These are phyloP conservation scores for Ogataea salicorniae DNA, from an alignment of 805 yeast species.

Conservation along the genomic window DNA sequence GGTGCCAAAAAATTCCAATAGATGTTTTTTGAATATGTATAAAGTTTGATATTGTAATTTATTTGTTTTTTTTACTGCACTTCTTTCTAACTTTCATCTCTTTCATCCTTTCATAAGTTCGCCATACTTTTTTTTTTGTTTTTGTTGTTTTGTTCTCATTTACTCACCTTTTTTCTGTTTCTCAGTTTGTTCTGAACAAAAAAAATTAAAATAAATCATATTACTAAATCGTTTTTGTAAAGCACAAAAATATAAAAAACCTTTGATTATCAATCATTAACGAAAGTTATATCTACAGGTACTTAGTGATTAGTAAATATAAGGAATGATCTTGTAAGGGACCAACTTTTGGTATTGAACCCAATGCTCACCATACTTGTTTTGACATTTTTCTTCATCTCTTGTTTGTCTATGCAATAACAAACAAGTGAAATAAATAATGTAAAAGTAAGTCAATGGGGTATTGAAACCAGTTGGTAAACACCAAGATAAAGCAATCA, in stretches of 20 bases:
- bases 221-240: too few relatives aligned
- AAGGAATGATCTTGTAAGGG: slow-evolving; percentile 89
- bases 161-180: background rate
- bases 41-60: background rate
- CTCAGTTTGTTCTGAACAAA: too few relatives aligned
- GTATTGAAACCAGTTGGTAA: slow-evolving; percentile 80
- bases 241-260: too few relatives aligned
- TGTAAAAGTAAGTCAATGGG: slow-evolving; percentile 83
- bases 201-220: too few relatives aligned
- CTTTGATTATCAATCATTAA: too few relatives aligned
- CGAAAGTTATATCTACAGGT: background rate
- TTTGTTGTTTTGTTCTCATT: too few relatives aligned
- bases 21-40: background rate
- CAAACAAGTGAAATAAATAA: slow-evolving; percentile 73
- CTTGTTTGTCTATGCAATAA: slow-evolving; percentile 84
- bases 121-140: background rate
- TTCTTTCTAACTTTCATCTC: too few relatives aligned
- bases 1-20: slow-evolving; percentile 42
- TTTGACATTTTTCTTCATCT: slow-evolving; percentile 87
- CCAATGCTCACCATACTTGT: slow-evolving; percentile 86
- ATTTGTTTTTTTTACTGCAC: background rate
- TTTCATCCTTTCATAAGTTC: too few relatives aligned
- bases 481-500: slow-evolving; percentile 89
- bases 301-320: slow-evolving; percentile 49
- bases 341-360: slow-evolving; percentile 71